Evolutionary conservation across 495 filamentous ascomycete species (phyloP).

Genomic region (Podospora didyma): DNA sequence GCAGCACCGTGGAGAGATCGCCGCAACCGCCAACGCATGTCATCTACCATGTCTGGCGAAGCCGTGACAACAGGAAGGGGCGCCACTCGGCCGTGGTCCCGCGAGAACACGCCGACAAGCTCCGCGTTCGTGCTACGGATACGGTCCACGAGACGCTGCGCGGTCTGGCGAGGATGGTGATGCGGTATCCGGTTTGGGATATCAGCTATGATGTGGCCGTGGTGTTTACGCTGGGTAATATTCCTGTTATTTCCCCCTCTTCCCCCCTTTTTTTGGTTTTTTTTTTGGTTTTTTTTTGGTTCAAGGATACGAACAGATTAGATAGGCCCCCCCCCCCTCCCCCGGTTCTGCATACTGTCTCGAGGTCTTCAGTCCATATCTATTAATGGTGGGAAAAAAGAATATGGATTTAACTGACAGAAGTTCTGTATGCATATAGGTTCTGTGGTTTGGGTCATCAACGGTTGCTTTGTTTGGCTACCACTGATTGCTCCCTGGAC

Average conservation of each 20-base stretch:
- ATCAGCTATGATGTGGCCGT: constrained; percentile 63
- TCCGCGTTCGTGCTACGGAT: constrained; percentile 42
- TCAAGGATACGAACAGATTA: not conserved
- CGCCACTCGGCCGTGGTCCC: constrained; percentile 54
- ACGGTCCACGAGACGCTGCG: constrained; percentile 32
- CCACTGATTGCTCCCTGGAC: constrained; percentile 52
- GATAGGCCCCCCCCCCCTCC: too few species aligned
- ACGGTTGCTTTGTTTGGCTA: constrained; percentile 64
- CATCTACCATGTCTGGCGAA: constrained; percentile 38
- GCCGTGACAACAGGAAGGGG: constrained; percentile 68
- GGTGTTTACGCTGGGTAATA: constrained; percentile 55
- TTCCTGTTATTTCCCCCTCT: not conserved
- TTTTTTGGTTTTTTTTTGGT: not conserved
- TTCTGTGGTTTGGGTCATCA: constrained; percentile 62
- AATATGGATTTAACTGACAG: not conserved
- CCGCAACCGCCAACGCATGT: not conserved
- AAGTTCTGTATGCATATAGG: constrained; percentile 12
- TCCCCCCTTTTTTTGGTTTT: not conserved
- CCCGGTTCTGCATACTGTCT: too few species aligned
- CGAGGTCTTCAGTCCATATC: too few species aligned
- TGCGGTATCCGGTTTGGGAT: constrained; percentile 61
- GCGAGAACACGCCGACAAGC: not conserved
- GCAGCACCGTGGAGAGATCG: not conserved
- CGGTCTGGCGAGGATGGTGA: constrained; percentile 54
- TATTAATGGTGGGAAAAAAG: too few species aligned